phyloP scores from a whole-genome alignment of 2,329 filamentous ascomycete genomes.

The Phaeosphaeria sp. region DNA sequence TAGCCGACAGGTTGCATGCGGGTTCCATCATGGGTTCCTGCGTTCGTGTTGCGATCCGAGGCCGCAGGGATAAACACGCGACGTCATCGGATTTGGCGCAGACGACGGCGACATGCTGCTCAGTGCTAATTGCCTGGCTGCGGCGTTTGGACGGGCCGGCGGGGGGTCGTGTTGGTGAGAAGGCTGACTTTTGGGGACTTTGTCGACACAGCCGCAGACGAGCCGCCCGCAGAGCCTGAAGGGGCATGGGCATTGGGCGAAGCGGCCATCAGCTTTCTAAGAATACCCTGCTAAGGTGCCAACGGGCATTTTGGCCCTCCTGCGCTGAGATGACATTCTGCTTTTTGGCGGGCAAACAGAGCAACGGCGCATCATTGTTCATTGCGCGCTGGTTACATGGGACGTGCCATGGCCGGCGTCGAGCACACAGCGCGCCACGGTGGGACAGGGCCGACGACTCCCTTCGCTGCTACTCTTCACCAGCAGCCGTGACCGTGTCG shows the following conservation, averaged over 20 bases:
- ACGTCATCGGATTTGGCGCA: conserved; percentile 1
- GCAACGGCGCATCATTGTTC: conserved; percentile 10
- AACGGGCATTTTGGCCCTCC: conserved; percentile 17
- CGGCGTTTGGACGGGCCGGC: conserved; percentile 18
- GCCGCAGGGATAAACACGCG: conserved; percentile 5
- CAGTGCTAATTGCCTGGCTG: conserved; percentile 32
- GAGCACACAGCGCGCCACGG: conserved; percentile 23
- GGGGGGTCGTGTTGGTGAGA: conserved; percentile 16
- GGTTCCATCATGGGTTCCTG: conserved; percentile 1
- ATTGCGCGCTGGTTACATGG: too few species aligned
- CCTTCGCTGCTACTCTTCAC: conserved; percentile 18
- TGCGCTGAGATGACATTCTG: background rate
- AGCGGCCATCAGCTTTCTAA: conserved; percentile 43
- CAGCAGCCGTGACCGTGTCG: conserved; percentile 10
- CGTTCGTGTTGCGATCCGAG: conserved; percentile 5
- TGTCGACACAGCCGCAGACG: conserved; percentile 42
- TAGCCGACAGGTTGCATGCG: conserved; percentile 14
- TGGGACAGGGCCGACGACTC: conserved; percentile 23
- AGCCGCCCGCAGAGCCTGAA: conserved; percentile 27
- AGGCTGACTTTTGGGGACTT: conserved; percentile 24
- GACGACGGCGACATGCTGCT: too few species aligned
- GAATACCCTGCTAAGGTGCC: conserved; percentile 40
- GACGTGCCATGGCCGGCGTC: conserved; percentile 11
- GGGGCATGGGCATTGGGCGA: conserved; percentile 24
- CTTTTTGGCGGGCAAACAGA: too few species aligned